Conservation (phyloP, 306 rosid genomes). For the Castanospermum australe region DNA sequence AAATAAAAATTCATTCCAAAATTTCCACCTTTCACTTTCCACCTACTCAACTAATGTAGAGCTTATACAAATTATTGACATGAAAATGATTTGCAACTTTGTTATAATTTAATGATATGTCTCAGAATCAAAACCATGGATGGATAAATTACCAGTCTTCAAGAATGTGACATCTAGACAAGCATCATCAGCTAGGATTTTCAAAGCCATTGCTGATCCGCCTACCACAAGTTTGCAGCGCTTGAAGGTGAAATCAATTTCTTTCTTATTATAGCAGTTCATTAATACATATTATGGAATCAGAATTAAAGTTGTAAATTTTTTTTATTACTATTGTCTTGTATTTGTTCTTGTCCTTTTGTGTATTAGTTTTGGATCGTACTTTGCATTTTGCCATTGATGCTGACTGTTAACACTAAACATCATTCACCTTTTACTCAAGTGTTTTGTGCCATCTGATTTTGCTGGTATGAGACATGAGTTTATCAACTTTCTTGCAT, state of each 20-base stretch:
- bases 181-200: constrained; percentile 70
- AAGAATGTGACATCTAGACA: constrained; percentile 54
- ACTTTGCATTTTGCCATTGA: background rate
- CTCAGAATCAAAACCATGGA: constrained; percentile 84
- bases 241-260: constrained; percentile 61
- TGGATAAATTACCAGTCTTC: constrained; percentile 66
- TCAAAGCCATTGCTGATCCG: constrained; percentile 97
- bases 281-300: background rate
- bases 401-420: background rate
- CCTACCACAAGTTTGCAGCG: constrained; percentile 98
- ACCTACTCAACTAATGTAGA: no score
- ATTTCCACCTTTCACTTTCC: no score
- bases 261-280: background rate
- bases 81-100: background rate
- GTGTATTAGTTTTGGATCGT: background rate
- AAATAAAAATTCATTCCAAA: no score
- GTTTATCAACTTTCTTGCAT: background rate
- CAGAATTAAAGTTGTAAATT: background rate
- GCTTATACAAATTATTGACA: background rate
- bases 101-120: constrained; percentile 1
- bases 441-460: background rate
- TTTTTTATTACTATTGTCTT: background rate
- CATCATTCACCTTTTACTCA: background rate
- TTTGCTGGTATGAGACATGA: background rate
- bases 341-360: background rate